These are phyloP conservation scores for Geopyxis carbonaria DNA, from an alignment of 495 filamentous ascomycete genomes.

Conservation along the genomic window DNA sequence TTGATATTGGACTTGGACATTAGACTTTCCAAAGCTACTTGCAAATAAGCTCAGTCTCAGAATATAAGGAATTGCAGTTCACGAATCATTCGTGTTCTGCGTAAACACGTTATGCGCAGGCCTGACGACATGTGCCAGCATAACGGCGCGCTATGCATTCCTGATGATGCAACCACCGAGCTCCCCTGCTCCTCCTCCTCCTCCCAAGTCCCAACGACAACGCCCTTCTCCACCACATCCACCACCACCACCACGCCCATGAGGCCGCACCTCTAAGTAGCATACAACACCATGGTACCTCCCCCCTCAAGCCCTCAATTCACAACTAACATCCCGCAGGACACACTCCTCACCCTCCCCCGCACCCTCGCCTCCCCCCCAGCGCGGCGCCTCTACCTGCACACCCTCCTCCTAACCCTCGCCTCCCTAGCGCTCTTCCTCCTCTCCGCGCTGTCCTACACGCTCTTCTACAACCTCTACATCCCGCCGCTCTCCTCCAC, in stretches of 20 bases:
- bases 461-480: slow-evolving; percentile 63
- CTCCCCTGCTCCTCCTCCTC: too few relatives aligned
- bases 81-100: too few relatives aligned
- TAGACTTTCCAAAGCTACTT: too few relatives aligned
- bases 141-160: too few relatives aligned
- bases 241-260: neutral
- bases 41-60: too few relatives aligned
- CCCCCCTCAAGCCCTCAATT: neutral
- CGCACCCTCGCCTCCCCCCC: slow-evolving; percentile 31
- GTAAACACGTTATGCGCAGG: too few relatives aligned
- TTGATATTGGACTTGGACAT: too few relatives aligned
- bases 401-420: slow-evolving; percentile 63
- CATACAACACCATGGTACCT: neutral
- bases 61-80: too few relatives aligned
- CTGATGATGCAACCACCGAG: too few relatives aligned
- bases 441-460: slow-evolving; percentile 34
- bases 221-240: neutral
- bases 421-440: slow-evolving; percentile 12
- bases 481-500: slow-evolving; percentile 47
- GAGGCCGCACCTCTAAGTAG: too few relatives aligned
- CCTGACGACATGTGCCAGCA: too few relatives aligned
- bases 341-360: slow-evolving; percentile 18
- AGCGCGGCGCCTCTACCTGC: slow-evolving; percentile 53
- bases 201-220: too few relatives aligned
- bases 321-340: slow-evolving; percentile 1